Evolutionary conservation across 2,329 filamentous ascomycete genomes (phyloP), one percentile per base, ranked within the genome.

Genomic region (Epichloe aotearoae): DNA sequence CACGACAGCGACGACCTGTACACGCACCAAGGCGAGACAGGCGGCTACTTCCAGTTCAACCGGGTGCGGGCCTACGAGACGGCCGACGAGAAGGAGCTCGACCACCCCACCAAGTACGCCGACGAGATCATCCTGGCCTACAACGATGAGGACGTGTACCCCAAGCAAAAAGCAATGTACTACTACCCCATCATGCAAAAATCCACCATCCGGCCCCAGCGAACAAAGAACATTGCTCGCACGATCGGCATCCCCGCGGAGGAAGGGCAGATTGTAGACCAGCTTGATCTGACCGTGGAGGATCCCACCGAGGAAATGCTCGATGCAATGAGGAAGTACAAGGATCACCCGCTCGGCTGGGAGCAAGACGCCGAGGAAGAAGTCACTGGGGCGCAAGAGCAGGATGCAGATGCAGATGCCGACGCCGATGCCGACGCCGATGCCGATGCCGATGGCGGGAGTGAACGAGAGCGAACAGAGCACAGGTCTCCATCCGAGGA

Each of bases 181-280:
- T 85, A 84, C 65, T 85, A 84, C 58, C 82, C 82, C 4, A 73
- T 85, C 55, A 77, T 84, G 66, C 80, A 84, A 64, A 76, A 79
- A 50, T 78, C 74, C 45, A 72, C 73, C 20, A 78, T 85, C 58
- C 73, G 79, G 43, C 79, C 79, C 33, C 80, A 82, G 64, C 74
- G 81, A 52, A 76, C 73, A 54, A 82, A 79, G 70, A 80, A 80
- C 60, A 81, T 83, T 56, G 73, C 77, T 44, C 74, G 76, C 45
- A 76, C 69, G 34, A 68, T 69, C 43, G 74, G 71, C 52, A 62
- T 73, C 30, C 58, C 57, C 37, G 63, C 70, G 33, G 71, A 75
- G 37, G 69, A 75, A 49, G 71, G 75, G 51, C 69, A 74, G 58
- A 70, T 73, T 39, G 68, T 80, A 12, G 77, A 82, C 56, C 72